Evolutionary conservation across 1,139 yeast species (phyloP).

Genomic region (Debaryomyces sp.): DNA sequence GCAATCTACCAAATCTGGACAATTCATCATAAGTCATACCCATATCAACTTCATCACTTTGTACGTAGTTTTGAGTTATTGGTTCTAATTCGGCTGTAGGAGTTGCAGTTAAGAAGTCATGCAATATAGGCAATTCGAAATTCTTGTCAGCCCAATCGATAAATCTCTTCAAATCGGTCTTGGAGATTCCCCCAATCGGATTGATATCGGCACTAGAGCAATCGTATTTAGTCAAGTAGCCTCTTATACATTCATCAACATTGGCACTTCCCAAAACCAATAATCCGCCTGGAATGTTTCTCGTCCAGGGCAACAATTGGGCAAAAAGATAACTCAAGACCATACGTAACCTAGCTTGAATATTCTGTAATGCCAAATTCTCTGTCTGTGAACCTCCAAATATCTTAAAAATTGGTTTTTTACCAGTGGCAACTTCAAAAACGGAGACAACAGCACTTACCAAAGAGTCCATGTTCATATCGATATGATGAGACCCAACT

Average conservation of each 20-base stretch:
- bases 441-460: conserved; percentile 74
- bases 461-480: conserved; percentile 85
- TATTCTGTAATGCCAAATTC: conserved; percentile 90
- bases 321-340: conserved; percentile 92
- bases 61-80: conserved; percentile 86
- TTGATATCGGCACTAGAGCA: conserved; percentile 96
- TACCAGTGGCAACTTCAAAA: conserved; percentile 89
- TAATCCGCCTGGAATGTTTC: conserved; percentile 74
- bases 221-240: conserved; percentile 94
- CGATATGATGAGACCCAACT: conserved; percentile 89
- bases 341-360: conserved; percentile 95
- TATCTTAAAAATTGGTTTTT: conserved; percentile 81
- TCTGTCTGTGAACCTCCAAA: conserved; percentile 94
- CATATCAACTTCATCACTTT: conserved; percentile 96
- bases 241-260: conserved; percentile 96
- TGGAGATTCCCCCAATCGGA: conserved; percentile 97
- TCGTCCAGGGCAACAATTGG: conserved; percentile 92
- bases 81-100: conserved; percentile 99
- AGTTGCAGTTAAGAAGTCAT: conserved; percentile 80
- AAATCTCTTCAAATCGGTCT: conserved; percentile 84
- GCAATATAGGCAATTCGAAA: conserved; percentile 75
- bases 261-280: conserved; percentile 94
- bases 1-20: conserved; percentile 84
- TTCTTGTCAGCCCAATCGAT: conserved; percentile 74
- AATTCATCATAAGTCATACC: conserved; percentile 97